Evolutionary conservation across 352 stramenopile species (phyloP), one percentile per base, ranked within the genome.

Genomic region (Globisporangium parvum): DNA sequence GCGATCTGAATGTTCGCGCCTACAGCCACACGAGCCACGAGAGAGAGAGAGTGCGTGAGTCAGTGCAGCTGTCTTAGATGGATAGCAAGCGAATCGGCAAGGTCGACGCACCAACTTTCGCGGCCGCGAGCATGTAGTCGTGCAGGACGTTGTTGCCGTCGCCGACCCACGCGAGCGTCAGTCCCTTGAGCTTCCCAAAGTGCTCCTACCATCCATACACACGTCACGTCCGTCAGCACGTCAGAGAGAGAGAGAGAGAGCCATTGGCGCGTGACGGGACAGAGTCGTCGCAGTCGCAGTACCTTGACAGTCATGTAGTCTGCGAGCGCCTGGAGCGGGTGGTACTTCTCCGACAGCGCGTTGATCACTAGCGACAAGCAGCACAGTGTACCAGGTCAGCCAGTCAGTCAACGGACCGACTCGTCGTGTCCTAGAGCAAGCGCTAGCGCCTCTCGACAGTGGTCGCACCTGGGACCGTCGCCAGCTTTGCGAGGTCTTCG

Each of bases 121-220:
- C 85, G 3, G 85, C 88, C 35, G 96, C 96, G 17, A 98, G 71
- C 94, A 98, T 98, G 55, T 98, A 94, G 69, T 99, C 96, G 63
- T 99, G 96, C 45, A 97, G 69, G 28, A 98, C 91, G 53, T 99
- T 99, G 78, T 99, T 99, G 52, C 96, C 96, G 65, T 99, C 97
- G 55, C 97, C 97, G 49, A 99, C 96, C 94, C 96, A 99, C 40
- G 93, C 83, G 39, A 99, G 75, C 35, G 93, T 98, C 45, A 98
- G 88, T 6, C 93, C 94, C 20, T 93, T 69, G 21, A 92, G 65
- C 49, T 77, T 71, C 35, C 87, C 87, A 61, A 96, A 96, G 57
- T 92, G 85, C 57, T 96, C 83, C 67, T 56, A 26, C 8, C 6
- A 37, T 50, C 50, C 20, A 15, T 12, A 48, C n/a, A 41, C 11